phyloP scores from a whole-genome alignment of 371 early-diverging fungal genomes.

The Haplosporangium sp. region DNA sequence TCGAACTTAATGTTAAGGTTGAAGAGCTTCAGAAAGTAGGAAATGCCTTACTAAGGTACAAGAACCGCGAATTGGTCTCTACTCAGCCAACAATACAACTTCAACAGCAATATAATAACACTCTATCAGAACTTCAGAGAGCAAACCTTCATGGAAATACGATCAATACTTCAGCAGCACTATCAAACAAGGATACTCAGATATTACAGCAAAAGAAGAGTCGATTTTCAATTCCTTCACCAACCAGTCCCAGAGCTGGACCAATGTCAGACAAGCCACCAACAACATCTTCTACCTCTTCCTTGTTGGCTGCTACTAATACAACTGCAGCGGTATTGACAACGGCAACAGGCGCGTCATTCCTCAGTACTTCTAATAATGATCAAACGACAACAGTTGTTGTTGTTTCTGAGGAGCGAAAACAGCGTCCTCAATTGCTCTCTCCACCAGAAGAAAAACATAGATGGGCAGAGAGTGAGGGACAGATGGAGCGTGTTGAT shows the following conservation, averaged over 20 bases:
- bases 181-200: not conserved
- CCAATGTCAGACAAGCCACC: constrained; percentile 40
- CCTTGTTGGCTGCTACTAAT: not conserved
- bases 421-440: constrained; percentile 32
- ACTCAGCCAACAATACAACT: not conserved
- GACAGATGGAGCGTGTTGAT: constrained; percentile 13
- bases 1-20: constrained; percentile 77
- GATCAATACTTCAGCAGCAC: constrained; percentile 5
- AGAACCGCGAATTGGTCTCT: constrained; percentile 7
- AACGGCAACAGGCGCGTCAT: constrained; percentile 9
- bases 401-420: constrained; percentile 6
- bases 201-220: constrained; percentile 9
- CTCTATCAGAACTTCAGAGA: not conserved
- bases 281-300: not conserved
- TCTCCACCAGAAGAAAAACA: constrained; percentile 52
- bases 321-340: not conserved
- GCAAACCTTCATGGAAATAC: not conserved
- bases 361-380: not conserved
- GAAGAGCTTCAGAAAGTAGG: constrained; percentile 43
- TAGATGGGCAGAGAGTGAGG: constrained; percentile 29
- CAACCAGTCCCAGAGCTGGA: constrained; percentile 39
- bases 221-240: constrained; percentile 40
- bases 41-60: constrained; percentile 22
- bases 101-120: constrained; percentile 3
- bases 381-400: constrained; percentile 8